phyloP scores from a whole-genome alignment of 1,139 yeast genomes.

The Taphrina populina region DNA sequence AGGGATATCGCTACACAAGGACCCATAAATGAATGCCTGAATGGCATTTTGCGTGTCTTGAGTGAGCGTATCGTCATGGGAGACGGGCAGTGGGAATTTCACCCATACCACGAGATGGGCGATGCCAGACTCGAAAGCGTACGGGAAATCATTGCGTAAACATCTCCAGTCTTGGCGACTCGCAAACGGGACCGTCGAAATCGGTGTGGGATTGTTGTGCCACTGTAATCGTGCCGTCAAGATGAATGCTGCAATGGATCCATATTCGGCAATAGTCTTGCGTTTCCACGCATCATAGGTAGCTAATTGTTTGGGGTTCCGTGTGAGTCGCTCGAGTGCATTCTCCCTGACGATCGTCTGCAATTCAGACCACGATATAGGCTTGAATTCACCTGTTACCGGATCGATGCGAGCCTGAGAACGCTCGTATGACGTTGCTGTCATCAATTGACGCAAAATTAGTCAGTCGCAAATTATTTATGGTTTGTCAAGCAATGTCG shows the following conservation, averaged over 20 bases:
- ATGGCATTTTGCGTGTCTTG: neutral
- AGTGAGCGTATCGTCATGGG: constrained; percentile 3
- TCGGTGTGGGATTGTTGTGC: constrained; percentile 38
- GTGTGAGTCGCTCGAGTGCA: constrained; percentile 41
- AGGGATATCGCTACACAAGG: constrained; percentile 1
- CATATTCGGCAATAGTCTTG: constrained; percentile 39
- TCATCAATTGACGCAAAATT: too few species aligned
- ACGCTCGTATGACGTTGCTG: neutral
- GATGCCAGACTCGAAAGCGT: constrained; percentile 46
- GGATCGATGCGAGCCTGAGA: constrained; percentile 21
- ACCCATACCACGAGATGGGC: constrained; percentile 50
- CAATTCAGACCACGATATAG: constrained; percentile 17
- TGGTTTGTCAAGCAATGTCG: too few species aligned
- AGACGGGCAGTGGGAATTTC: constrained; percentile 41
- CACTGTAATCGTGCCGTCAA: constrained; percentile 43
- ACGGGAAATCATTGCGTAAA: constrained; percentile 48
- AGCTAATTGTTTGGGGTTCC: constrained; percentile 45
- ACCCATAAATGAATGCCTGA: constrained; percentile 5
- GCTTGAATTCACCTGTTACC: constrained; percentile 6
- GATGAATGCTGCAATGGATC: constrained; percentile 45
- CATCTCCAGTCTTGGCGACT: constrained; percentile 45
- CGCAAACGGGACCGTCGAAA: constrained; percentile 37
- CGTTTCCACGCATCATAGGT: constrained; percentile 45
- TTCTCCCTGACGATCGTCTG: neutral
- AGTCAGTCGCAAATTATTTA: too few species aligned